phyloP scores from a whole-genome alignment of 2,329 filamentous ascomycete species.

The Microcyclospora tardicrescens region DNA sequence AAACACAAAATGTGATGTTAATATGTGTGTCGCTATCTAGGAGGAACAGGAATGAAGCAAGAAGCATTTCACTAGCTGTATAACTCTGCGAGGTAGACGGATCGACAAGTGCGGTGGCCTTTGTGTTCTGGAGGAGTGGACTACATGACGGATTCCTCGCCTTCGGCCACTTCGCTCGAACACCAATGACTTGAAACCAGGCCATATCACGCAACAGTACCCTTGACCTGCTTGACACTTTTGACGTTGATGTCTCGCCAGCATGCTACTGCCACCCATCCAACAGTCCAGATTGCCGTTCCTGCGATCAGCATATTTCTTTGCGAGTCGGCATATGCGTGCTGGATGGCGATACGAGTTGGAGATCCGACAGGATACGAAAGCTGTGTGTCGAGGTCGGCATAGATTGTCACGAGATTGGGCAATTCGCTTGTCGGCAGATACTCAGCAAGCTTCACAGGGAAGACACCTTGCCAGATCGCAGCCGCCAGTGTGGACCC shows the following conservation, averaged over 20 bases:
- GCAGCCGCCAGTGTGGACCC: constrained; percentile 22
- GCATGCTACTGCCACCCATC: constrained; percentile 16
- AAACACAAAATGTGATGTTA: too few species aligned
- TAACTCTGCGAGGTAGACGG: too few species aligned
- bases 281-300: constrained; percentile 18
- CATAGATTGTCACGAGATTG: constrained; percentile 26
- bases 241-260: constrained; percentile 24
- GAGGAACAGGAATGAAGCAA: too few species aligned
- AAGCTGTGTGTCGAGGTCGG: constrained; percentile 24
- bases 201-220: too few species aligned
- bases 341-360: constrained; percentile 31
- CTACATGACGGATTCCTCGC: too few species aligned
- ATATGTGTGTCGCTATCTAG: too few species aligned
- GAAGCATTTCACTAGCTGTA: too few species aligned
- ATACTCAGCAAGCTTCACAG: constrained; percentile 21
- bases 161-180: too few species aligned
- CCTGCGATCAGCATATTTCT: constrained; percentile 29
- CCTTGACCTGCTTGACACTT: constrained; percentile 23
- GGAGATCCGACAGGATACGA: constrained; percentile 29
- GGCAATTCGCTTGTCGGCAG: constrained; percentile 28
- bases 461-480: constrained; percentile 22
- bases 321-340: constrained; percentile 37
- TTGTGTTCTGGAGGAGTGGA: too few species aligned
- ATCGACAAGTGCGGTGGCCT: too few species aligned
- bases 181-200: too few species aligned